These are phyloP conservation scores for Alternaria sp. DNA, from an alignment of 2,329 filamentous ascomycete species.

Conservation along the genomic window DNA sequence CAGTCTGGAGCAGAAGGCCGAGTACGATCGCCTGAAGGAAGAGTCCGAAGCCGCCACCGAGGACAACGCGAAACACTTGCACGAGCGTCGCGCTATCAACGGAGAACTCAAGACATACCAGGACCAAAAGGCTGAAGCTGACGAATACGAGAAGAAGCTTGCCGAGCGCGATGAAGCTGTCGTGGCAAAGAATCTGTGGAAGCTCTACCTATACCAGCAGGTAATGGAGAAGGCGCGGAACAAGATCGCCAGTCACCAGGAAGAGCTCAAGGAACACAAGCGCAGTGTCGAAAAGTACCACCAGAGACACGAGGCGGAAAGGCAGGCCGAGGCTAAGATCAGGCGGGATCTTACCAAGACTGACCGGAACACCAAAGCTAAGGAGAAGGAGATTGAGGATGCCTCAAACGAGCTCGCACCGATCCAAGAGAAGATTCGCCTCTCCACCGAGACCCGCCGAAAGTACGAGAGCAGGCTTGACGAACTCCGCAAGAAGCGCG, in stretches of 20 bases:
- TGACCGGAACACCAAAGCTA: constrained; percentile 84
- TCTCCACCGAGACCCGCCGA: constrained; percentile 75
- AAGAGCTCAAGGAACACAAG: constrained; percentile 90
- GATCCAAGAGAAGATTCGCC: constrained; percentile 85
- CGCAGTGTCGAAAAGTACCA: constrained; percentile 88
- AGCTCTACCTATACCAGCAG: constrained; percentile 92
- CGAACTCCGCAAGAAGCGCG: constrained; percentile 77
- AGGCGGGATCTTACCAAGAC: constrained; percentile 78
- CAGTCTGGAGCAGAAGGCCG: constrained; percentile 90
- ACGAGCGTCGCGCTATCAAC: constrained; percentile 91
- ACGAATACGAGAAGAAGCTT: constrained; percentile 89
- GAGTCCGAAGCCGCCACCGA: constrained; percentile 88
- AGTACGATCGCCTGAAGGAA: constrained; percentile 89
- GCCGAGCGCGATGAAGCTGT: constrained; percentile 91
- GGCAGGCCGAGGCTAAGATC: constrained; percentile 81
- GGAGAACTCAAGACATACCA: constrained; percentile 98
- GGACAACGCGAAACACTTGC: constrained; percentile 86
- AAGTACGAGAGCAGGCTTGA: constrained; percentile 73
- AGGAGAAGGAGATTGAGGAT: constrained; percentile 87
- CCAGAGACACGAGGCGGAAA: constrained; percentile 78
- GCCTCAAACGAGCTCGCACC: constrained; percentile 86
- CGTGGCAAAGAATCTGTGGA: constrained; percentile 94
- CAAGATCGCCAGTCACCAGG: constrained; percentile 91
- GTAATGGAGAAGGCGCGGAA: constrained; percentile 90
- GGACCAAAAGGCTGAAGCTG: constrained; percentile 94